A percentile compares a stretch with the other conserved stretches of the same genome.
These are phyloP conservation scores for Darksidea phi DNA, from an alignment of 495 filamentous ascomycete species.

Conservation along the genomic window DNA sequence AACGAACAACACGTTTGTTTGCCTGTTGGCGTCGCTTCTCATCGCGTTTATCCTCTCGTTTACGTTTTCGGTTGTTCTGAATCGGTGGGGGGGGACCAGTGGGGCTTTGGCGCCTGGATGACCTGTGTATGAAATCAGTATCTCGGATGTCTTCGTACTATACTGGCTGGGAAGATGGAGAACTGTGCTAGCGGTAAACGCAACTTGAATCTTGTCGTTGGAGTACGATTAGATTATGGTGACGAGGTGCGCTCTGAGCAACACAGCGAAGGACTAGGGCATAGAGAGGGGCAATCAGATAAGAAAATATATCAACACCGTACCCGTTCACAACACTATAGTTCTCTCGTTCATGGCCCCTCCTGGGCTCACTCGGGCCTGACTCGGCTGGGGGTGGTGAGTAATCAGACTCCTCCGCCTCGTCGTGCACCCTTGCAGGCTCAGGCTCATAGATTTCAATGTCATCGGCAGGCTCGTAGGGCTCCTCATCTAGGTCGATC, in stretches of 20 bases:
- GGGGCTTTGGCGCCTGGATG: slow-evolving; percentile 30
- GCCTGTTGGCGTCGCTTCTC: slow-evolving; percentile 52
- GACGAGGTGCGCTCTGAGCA: too few relatives aligned
- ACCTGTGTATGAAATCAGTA: slow-evolving; percentile 6
- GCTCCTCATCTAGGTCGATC: slow-evolving; percentile 31
- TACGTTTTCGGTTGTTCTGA: slow-evolving; percentile 27
- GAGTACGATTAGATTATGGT: neutral
- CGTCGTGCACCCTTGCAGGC: slow-evolving; percentile 18
- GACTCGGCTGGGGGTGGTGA: slow-evolving; percentile 34
- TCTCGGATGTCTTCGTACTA: neutral
- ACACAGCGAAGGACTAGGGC: neutral
- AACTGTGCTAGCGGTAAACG: too few relatives aligned
- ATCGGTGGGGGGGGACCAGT: slow-evolving; percentile 12
- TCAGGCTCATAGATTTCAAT: slow-evolving; percentile 33
- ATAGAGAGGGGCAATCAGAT: neutral
- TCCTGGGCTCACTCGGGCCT: neutral
- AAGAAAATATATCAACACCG: slow-evolving; percentile 7
- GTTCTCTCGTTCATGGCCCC: slow-evolving; percentile 1
- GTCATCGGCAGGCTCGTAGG: slow-evolving; percentile 36
- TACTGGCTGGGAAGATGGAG: neutral
- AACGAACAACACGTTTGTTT: slow-evolving; percentile 36
- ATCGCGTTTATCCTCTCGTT: slow-evolving; percentile 34
- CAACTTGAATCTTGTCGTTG: neutral
- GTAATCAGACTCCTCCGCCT: slow-evolving; percentile 35
- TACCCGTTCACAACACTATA: slow-evolving; percentile 25